Conservation (phyloP, 768 basidiomycete genomes). For the Sporobolomyces roseus region DNA sequence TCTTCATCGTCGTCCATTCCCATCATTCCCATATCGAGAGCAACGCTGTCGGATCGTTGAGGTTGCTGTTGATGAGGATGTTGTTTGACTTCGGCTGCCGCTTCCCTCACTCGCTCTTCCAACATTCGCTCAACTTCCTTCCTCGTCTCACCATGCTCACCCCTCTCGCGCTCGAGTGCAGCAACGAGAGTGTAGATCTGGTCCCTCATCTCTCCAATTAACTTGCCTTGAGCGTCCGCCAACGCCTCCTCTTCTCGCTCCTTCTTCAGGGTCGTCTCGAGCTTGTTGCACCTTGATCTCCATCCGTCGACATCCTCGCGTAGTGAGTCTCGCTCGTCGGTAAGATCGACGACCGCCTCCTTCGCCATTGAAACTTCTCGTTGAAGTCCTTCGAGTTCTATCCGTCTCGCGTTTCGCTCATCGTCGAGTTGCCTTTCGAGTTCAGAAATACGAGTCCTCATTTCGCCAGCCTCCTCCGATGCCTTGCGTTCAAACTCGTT, state of each 20-base stretch:
- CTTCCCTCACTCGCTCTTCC: constrained; percentile 29
- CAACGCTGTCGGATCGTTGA: constrained; percentile 25
- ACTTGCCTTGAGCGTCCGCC: constrained; percentile 44
- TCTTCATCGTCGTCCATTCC: background rate
- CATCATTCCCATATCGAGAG: constrained; percentile 32
- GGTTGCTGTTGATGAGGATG: background rate
- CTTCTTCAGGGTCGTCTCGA: constrained; percentile 65
- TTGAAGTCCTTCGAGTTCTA: constrained; percentile 65
- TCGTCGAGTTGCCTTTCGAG: constrained; percentile 38
- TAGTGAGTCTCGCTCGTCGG: constrained; percentile 69
- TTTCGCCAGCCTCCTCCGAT: constrained; percentile 33
- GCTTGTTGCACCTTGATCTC: constrained; percentile 68
- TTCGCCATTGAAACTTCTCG: constrained; percentile 68
- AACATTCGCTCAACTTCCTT: constrained; percentile 37
- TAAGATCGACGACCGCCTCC: constrained; percentile 38
- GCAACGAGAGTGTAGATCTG: constrained; percentile 52
- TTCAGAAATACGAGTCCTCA: constrained; percentile 29
- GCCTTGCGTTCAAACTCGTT: constrained; percentile 40
- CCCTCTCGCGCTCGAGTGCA: constrained; percentile 48
- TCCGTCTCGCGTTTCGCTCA: constrained; percentile 18
- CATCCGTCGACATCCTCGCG: constrained; percentile 84
- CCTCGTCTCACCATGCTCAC: constrained; percentile 45
- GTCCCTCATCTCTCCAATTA: constrained; percentile 50
- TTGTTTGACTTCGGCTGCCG: constrained; percentile 4
- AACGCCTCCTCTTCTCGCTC: constrained; percentile 53